phyloP scores from a whole-genome alignment of 2,329 filamentous ascomycete genomes.

The Cercospora sp. region DNA sequence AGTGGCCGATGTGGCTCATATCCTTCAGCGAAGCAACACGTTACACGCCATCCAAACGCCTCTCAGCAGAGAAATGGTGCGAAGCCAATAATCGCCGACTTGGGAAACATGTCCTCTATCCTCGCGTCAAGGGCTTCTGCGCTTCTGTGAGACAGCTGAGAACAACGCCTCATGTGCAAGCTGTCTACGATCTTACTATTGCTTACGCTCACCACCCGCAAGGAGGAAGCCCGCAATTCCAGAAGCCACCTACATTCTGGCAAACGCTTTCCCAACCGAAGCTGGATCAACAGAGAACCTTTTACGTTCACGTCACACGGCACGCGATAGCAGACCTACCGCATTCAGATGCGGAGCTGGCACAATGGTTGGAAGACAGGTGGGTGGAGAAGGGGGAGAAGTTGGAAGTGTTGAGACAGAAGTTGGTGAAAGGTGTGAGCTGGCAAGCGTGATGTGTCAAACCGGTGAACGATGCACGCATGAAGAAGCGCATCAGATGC shows the following conservation, averaged over 20 bases:
- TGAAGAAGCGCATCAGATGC: background rate
- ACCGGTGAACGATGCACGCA: background rate
- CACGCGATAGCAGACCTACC: slow-evolving; percentile 36
- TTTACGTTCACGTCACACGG: slow-evolving; percentile 40
- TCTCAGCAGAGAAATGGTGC: slow-evolving; percentile 55
- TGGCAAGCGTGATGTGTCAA: background rate
- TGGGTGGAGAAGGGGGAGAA: slow-evolving; percentile 42
- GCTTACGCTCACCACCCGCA: slow-evolving; percentile 36
- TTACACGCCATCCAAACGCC: slow-evolving; percentile 57
- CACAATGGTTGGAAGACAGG: slow-evolving; percentile 39
- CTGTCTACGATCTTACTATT: slow-evolving; percentile 44
- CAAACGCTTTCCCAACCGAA: slow-evolving; percentile 34
- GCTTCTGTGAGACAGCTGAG: slow-evolving; percentile 58
- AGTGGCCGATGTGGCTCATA: slow-evolving; percentile 63
- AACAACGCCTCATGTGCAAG: slow-evolving; percentile 37
- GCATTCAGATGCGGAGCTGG: slow-evolving; percentile 33
- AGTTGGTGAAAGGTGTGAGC: background rate
- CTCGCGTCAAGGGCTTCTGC: slow-evolving; percentile 62
- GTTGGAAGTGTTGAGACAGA: slow-evolving; percentile 34
- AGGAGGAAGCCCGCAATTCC: slow-evolving; percentile 29
- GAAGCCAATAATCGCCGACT: slow-evolving; percentile 51
- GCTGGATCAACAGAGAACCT: slow-evolving; percentile 33
- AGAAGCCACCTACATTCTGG: slow-evolving; percentile 37
- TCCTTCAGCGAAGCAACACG: slow-evolving; percentile 65
- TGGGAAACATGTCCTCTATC: slow-evolving; percentile 60